Percentiles rank a stretch among this genome's conserved stretches.
These are phyloP conservation scores for Lasiodiplodia citricola DNA, from an alignment of 2,329 filamentous ascomycete species.

Conservation along the genomic window DNA sequence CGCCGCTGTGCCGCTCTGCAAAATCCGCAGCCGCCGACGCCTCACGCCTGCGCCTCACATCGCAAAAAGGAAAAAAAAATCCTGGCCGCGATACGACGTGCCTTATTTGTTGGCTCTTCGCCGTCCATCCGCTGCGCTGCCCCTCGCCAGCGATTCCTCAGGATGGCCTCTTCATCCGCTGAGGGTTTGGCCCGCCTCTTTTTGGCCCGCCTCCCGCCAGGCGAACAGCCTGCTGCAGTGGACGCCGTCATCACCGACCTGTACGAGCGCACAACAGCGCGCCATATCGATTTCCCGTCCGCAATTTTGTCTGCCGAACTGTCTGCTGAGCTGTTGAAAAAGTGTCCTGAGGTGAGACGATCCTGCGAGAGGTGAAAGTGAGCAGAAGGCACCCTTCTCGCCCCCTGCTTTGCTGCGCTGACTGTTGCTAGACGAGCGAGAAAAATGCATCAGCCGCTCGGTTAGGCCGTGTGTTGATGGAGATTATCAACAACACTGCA, in stretches of 20 bases:
- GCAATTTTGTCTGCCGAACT: slow-evolving; percentile 23
- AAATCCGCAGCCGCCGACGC: not conserved
- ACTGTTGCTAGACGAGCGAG: not conserved
- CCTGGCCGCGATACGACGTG: not conserved
- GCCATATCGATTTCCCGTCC: slow-evolving; percentile 6
- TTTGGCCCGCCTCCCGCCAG: slow-evolving; percentile 24
- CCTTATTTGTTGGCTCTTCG: not conserved
- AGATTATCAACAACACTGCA: slow-evolving; percentile 11
- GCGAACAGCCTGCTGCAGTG: slow-evolving; percentile 17
- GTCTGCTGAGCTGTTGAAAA: slow-evolving; percentile 23
- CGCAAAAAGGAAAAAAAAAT: not conserved
- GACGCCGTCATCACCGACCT: slow-evolving; percentile 18
- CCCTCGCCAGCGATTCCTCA: not conserved
- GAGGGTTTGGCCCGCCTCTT: slow-evolving; percentile 26
- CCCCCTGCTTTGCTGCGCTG: slow-evolving; percentile 1
- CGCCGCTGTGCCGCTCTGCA: not conserved
- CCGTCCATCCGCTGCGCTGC: not conserved
- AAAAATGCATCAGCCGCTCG: slow-evolving; percentile 26
- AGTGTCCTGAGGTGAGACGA: slow-evolving; percentile 28
- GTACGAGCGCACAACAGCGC: not conserved
- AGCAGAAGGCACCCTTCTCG: slow-evolving; percentile 16
- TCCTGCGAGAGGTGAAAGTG: slow-evolving; percentile 13
- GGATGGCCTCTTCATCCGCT: slow-evolving; percentile 25
- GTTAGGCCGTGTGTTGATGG: slow-evolving; percentile 15
- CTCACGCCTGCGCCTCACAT: not conserved